phyloP scores from a whole-genome alignment of 2,329 filamentous ascomycete genomes.

The Colletotrichum sp. region DNA sequence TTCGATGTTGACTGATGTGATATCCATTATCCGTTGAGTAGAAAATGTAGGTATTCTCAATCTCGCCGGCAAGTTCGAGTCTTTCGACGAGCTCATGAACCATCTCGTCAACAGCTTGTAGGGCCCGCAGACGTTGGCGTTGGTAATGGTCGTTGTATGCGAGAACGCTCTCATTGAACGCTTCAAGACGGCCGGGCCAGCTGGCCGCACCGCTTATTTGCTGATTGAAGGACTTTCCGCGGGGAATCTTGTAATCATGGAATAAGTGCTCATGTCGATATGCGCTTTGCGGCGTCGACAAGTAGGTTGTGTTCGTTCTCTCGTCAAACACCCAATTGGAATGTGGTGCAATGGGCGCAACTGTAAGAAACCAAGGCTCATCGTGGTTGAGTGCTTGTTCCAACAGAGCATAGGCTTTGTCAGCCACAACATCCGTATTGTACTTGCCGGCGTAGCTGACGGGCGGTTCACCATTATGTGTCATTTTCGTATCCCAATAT shows the following conservation, averaged over 20 bases:
- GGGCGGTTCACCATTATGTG: constrained; percentile 35
- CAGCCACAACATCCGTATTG: constrained; percentile 55
- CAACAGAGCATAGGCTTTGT: constrained; percentile 57
- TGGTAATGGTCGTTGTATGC: constrained; percentile 36
- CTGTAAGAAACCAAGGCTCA: constrained; percentile 59
- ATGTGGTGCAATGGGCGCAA: constrained; percentile 40
- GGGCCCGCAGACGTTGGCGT: constrained; percentile 36
- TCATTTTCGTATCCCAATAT: constrained; percentile 64
- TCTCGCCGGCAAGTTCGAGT: constrained; percentile 25
- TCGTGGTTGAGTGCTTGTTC: constrained; percentile 51
- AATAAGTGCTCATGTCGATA: constrained; percentile 64
- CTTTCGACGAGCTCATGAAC: constrained; percentile 34
- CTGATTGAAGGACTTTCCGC: background rate
- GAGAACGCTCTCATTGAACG: constrained; percentile 24
- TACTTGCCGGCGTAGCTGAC: constrained; percentile 58
- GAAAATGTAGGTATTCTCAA: constrained; percentile 48
- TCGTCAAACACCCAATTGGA: constrained; percentile 30
- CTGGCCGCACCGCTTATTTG: constrained; percentile 25
- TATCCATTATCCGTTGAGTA: constrained; percentile 55
- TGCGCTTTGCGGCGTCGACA: constrained; percentile 50
- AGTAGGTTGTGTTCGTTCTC: constrained; percentile 51
- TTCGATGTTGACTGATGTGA: constrained; percentile 54
- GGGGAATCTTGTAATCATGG: constrained; percentile 42
- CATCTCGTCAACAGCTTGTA: constrained; percentile 44
- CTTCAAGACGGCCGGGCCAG: constrained; percentile 42